These are phyloP conservation scores for Nicotiana paniculata DNA, from an alignment of 257 asterid species.

Conservation along the genomic window DNA sequence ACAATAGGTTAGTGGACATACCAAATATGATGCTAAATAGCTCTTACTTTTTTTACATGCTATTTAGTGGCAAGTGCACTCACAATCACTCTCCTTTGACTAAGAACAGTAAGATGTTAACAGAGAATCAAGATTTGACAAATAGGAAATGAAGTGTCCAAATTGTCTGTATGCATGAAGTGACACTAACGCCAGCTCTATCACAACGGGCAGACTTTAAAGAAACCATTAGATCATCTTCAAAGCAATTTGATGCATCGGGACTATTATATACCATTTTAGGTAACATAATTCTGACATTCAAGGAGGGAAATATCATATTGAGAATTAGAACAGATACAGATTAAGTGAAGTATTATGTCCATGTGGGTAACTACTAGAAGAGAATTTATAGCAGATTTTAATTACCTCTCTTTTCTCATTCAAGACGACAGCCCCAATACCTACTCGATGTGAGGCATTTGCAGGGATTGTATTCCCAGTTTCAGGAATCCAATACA, in stretches of 20 bases:
- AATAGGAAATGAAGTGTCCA: neutral
- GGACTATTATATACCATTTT: neutral
- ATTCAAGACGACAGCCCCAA: slow-evolving; percentile 62
- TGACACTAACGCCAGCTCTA: neutral
- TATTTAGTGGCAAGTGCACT: neutral
- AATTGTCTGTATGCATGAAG: neutral
- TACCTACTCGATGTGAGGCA: slow-evolving; percentile 58
- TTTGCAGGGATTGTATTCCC: slow-evolving; percentile 53
- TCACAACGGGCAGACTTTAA: neutral
- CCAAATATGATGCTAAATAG: neutral
- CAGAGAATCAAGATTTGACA: neutral
- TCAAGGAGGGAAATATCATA: neutral
- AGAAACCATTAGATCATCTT: neutral
- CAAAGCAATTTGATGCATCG: neutral
- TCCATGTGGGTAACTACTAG: neutral
- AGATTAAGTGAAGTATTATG: neutral
- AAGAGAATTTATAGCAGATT: neutral
- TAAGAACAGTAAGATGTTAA: neutral
- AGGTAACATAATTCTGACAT: neutral
- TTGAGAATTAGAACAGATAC: neutral
- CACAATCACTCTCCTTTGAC: neutral
- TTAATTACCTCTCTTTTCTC: slow-evolving; percentile 56
- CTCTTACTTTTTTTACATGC: neutral
- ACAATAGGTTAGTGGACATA: neutral
- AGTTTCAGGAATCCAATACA: slow-evolving; percentile 56